Evolutionary conservation across 306 rosid species (phyloP).

Genomic region (Fragaria nilgerrensis): DNA sequence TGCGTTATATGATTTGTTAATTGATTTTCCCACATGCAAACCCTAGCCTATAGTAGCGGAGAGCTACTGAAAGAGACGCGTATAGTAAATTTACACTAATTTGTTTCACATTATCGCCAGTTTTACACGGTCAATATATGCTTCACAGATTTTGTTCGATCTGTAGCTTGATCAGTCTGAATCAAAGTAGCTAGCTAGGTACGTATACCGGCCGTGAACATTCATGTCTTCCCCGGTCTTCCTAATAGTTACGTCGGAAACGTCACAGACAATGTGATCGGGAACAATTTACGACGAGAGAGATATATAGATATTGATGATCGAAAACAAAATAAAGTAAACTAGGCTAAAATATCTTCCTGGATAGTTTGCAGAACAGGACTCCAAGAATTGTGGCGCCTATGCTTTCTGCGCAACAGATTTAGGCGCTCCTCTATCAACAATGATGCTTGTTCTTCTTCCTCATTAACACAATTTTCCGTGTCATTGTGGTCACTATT

Average conservation of each 20-base stretch:
- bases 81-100: too few species aligned
- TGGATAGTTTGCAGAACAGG: slow-evolving; percentile 61
- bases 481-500: not conserved
- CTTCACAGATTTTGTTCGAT: too few species aligned
- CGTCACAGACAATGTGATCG: not conserved
- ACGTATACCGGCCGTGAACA: not conserved
- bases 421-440: slow-evolving; percentile 40
- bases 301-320: not conserved
- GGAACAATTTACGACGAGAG: not conserved
- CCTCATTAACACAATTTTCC: not conserved
- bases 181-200: too few species aligned
- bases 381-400: slow-evolving; percentile 34
- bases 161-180: too few species aligned
- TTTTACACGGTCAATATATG: too few species aligned
- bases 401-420: slow-evolving; percentile 34
- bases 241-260: not conserved
- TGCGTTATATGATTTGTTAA: too few species aligned
- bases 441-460: not conserved
- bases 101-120: too few species aligned
- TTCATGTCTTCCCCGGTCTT: not conserved
- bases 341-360: slow-evolving; percentile 29
- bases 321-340: not conserved
- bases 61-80: too few species aligned
- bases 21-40: too few species aligned
- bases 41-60: too few species aligned